These are phyloP conservation scores for Tolypocladium pustulatum DNA, from an alignment of 2,329 filamentous ascomycete species.

Conservation along the genomic window DNA sequence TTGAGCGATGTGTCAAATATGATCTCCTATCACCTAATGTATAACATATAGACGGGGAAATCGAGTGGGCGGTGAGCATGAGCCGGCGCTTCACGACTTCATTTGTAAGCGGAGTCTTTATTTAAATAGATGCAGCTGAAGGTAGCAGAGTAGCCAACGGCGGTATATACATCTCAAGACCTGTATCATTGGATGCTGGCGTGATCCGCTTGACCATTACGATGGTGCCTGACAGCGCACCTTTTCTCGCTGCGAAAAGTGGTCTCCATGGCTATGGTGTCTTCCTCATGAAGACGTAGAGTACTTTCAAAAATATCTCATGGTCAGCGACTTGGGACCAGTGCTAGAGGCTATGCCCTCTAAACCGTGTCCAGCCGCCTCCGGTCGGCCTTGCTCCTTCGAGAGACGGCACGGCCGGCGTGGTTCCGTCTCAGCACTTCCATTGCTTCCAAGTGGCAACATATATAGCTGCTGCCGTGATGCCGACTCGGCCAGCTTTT, in stretches of 20 bases:
- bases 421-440: too few relatives aligned
- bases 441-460: not conserved
- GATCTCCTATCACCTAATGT: constrained; percentile 83
- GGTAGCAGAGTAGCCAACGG: not conserved
- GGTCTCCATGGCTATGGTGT: too few relatives aligned
- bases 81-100: not conserved
- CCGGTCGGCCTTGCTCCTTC: not conserved
- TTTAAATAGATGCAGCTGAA: not conserved
- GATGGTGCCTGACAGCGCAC: not conserved
- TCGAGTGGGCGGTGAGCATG: not conserved
- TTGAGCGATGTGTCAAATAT: constrained; percentile 83
- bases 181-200: not conserved
- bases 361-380: not conserved
- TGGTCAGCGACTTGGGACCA: not conserved
- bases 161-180: not conserved
- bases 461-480: not conserved
- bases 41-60: constrained; percentile 29
- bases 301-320: not conserved
- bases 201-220: not conserved
- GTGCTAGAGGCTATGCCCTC: not conserved
- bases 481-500: too few relatives aligned
- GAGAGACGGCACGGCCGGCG: not conserved
- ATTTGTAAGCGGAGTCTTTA: not conserved
- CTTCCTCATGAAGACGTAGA: not conserved
- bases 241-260: not conserved